Evolutionary conservation across 257 asterid species (phyloP).

Genomic region (Solanum gandarillasii): DNA sequence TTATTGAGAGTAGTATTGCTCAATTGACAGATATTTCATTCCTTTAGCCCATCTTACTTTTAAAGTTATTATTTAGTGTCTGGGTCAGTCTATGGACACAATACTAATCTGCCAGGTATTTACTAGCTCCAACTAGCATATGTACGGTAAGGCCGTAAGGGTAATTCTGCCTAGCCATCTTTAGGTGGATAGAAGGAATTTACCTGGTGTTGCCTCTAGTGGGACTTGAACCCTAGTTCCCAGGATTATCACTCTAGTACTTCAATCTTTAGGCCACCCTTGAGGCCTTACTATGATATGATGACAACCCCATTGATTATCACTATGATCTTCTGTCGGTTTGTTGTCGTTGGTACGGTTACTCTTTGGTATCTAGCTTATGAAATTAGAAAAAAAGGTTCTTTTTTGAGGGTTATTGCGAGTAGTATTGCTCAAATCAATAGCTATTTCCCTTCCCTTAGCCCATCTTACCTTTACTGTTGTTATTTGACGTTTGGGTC

Average conservation of each 20-base stretch:
- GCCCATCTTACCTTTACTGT: neutral
- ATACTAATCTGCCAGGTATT: neutral
- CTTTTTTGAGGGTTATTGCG: neutral
- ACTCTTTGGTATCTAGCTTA: neutral
- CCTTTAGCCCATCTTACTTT: neutral
- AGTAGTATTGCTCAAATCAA: neutral
- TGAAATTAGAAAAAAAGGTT: neutral
- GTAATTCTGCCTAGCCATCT: neutral
- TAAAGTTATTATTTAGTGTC: neutral
- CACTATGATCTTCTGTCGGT: no score
- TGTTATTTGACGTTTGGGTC: neutral
- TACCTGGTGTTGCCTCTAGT: neutral
- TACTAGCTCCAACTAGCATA: neutral
- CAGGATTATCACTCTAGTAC: neutral
- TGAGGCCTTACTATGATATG: neutral
- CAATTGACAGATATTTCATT: neutral
- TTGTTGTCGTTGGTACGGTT: neutral
- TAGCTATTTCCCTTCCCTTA: neutral
- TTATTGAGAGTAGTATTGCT: neutral
- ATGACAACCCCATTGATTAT: neutral
- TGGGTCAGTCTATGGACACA: neutral
- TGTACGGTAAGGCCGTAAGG: neutral
- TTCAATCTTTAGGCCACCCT: neutral
- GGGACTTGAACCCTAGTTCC: neutral
- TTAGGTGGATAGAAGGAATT: neutral